Evolutionary conservation across 1,284 basidiomycete genomes (phyloP).

Genomic region (Sparassis latifolia): DNA sequence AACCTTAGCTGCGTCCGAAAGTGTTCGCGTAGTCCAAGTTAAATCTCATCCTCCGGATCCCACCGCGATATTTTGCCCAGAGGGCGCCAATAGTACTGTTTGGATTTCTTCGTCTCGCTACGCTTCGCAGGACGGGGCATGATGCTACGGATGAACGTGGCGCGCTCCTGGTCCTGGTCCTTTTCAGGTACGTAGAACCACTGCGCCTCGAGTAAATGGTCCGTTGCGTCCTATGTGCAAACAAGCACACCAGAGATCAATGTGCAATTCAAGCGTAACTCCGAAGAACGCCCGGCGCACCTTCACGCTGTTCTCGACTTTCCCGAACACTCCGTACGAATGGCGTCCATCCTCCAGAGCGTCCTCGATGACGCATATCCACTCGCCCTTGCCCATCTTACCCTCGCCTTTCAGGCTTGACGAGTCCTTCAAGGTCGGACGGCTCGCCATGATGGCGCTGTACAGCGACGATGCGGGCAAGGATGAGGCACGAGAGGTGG

Average conservation of each 20-base stretch:
- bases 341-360: constrained; percentile 45
- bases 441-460: constrained; percentile 42
- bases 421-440: constrained; percentile 42
- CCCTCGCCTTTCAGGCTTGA: constrained; percentile 19
- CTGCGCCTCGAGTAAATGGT: constrained; percentile 51
- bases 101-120: constrained; percentile 70
- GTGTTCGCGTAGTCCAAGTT: background rate
- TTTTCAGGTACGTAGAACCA: constrained; percentile 74
- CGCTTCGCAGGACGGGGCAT: constrained; percentile 70
- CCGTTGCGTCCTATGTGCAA: constrained; percentile 36
- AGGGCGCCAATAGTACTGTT: constrained; percentile 75
- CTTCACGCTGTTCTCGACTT: constrained; percentile 59
- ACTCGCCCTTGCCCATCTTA: constrained; percentile 18
- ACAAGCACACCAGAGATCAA: background rate
- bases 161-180: constrained; percentile 65
- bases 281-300: constrained; percentile 23
- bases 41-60: constrained; percentile 28
- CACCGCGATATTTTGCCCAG: constrained; percentile 27
- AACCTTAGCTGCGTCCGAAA: too few relatives aligned
- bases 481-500: constrained; percentile 63
- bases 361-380: constrained; percentile 40
- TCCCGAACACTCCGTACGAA: constrained; percentile 59
- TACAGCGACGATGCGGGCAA: constrained; percentile 51
- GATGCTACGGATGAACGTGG: constrained; percentile 55
- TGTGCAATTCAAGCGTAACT: background rate